Percentiles rank a stretch among this genome's conserved stretches.
phyloP scores from a whole-genome alignment of 257 asterid species.

The Paraleonurus japonicus region DNA sequence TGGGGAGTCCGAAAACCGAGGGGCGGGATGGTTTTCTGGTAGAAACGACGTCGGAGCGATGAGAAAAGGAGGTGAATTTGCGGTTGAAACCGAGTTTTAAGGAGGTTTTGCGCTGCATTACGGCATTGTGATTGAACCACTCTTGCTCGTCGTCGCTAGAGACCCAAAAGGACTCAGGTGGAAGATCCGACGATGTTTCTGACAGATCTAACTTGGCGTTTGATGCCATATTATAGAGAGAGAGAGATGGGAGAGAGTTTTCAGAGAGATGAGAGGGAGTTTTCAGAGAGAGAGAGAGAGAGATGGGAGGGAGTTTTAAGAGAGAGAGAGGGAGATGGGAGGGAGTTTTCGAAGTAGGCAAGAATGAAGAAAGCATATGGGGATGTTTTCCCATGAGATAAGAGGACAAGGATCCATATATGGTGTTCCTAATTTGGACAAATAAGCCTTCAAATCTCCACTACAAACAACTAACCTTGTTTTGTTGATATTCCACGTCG shows the following conservation, averaged over 20 bases:
- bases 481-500: no score
- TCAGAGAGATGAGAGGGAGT: background rate
- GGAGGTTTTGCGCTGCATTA: conserved; percentile 58
- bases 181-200: conserved; percentile 39
- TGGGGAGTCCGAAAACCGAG: conserved; percentile 41
- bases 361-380: conserved; percentile 30
- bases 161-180: conserved; percentile 64
- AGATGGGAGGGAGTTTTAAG: background rate
- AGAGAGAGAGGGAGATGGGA: background rate
- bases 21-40: conserved; percentile 20
- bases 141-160: conserved; percentile 46
- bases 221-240: background rate
- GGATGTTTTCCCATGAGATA: conserved; percentile 31
- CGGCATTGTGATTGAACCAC: conserved; percentile 55
- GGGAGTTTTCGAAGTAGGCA: background rate
- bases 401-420: no score
- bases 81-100: conserved; percentile 42
- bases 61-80: conserved; percentile 32
- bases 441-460: conserved; percentile 20
- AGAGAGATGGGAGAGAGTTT: background rate
- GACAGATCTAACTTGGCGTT: conserved; percentile 22
- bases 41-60: conserved; percentile 22
- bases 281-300: background rate
- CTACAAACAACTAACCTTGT: conserved; percentile 13
- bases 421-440: conserved; percentile 25